Evolutionary conservation across 805 yeast genomes (phyloP), one percentile per base, ranked within the genome.

Genomic region (Kuraishia hungarica): DNA sequence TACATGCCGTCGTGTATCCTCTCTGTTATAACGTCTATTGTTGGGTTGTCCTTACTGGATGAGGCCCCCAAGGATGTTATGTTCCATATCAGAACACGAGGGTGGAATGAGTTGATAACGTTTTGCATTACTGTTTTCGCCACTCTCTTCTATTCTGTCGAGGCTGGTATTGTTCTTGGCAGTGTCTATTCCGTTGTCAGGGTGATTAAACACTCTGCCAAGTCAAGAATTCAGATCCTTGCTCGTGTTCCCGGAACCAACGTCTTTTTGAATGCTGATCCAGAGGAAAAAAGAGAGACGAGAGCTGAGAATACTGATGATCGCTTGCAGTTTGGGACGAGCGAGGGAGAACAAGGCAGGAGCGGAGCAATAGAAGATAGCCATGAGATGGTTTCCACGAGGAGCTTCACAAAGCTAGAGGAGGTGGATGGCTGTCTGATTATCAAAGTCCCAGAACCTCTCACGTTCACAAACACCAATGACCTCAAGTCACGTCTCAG

Each of bases 111-210:
- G 63, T 66, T 93, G 2, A 66, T 81, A 5, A 84, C 92, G 0
- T 82, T 89, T 61, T 69, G 74, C 17, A 73, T 86, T n/a, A 87
- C 94, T 0, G 72, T 87, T 6, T 48, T 76, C 1, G 77, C 84
- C 1, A 86, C 96, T 0, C 64, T 87, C 22, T 79, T 83, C 60
- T 84, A 79, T 67, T 90, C 97, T 0, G 84, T 92, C 66, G 97
- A 93, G 67, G 83, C 87, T 17, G 98, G 99, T 1, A 89, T 94
- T 51, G 83, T 87, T 1, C 79, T 89, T n/a, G 98, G 99, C 0
- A 83, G 89, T 51, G 81, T 82, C 0, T 88, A 89, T 61, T 90
- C 96, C 48, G 72, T 93, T 20, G 74, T 92, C 39, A 74, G 96
- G 55, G 92, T 93, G 4, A 79, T 91, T 29, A 86, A 82, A 60